Evolutionary conservation across 768 basidiomycete genomes (phyloP).

Genomic region (Termitomyces sp.): DNA sequence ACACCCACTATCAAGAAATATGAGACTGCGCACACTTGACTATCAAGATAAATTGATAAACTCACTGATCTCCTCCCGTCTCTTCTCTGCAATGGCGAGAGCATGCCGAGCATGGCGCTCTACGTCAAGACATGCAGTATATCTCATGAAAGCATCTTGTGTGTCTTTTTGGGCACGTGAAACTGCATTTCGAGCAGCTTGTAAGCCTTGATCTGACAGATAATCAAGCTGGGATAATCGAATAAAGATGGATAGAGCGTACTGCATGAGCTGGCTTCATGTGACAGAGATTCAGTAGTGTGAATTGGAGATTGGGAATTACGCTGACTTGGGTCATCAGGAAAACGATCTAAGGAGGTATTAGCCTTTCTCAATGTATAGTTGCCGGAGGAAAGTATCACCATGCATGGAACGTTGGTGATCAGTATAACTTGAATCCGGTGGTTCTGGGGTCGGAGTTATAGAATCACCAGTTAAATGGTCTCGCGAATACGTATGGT

Average conservation of each 20-base stretch:
- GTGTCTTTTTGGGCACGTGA: constrained; percentile 66
- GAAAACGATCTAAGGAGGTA: constrained; percentile 26
- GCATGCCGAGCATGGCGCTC: constrained; percentile 66
- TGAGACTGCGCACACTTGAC: constrained; percentile 9
- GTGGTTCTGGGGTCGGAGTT: constrained; percentile 47
- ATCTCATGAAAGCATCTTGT: constrained; percentile 67
- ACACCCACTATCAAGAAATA: constrained; percentile 37
- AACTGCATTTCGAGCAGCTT: constrained; percentile 57
- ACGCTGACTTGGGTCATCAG: constrained; percentile 38
- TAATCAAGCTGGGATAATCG: constrained; percentile 11
- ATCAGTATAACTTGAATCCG: constrained; percentile 40
- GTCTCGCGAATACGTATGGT: constrained; percentile 35
- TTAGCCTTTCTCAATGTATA: constrained; percentile 4
- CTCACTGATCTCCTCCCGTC: constrained; percentile 63
- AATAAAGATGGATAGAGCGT: constrained; percentile 19
- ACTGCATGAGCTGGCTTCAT: constrained; percentile 63
- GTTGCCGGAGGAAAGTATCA: constrained; percentile 15
- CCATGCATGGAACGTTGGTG: constrained; percentile 24
- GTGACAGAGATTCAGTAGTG: constrained; percentile 49
- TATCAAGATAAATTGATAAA: constrained; percentile 4
- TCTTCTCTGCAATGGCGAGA: constrained; percentile 61
- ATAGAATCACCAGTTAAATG: constrained; percentile 41
- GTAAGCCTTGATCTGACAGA: constrained; percentile 53
- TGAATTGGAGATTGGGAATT: constrained; percentile 49
- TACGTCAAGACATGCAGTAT: constrained; percentile 64